Conservation (phyloP, 257 asterid genomes). For the Solanum acaule region DNA sequence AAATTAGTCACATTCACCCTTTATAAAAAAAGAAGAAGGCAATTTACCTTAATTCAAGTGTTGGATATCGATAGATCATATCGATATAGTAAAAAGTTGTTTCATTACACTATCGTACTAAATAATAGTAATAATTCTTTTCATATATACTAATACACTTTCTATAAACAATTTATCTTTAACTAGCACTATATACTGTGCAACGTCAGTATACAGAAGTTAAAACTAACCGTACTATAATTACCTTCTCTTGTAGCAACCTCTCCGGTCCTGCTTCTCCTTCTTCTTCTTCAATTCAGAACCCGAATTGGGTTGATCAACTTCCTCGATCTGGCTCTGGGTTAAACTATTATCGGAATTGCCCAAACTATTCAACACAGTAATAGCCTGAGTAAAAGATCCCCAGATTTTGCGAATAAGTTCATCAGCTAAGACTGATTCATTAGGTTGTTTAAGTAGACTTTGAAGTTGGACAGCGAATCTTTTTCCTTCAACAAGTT, state of each 20-base stretch:
- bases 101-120: not conserved
- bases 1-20: not conserved
- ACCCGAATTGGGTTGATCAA: constrained; percentile 11
- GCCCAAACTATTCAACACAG: constrained; percentile 9
- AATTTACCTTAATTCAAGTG: not conserved
- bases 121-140: not conserved
- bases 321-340: constrained; percentile 19
- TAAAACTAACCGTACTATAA: not conserved
- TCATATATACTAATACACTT: not conserved
- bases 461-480: constrained; percentile 26
- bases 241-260: constrained; percentile 64
- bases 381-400: constrained; percentile 35
- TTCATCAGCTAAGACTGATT: constrained; percentile 7
- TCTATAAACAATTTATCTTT: not conserved
- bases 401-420: constrained; percentile 21
- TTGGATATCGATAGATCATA: not conserved
- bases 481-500: constrained; percentile 36
- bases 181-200: not conserved
- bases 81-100: not conserved
- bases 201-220: not conserved
- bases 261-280: constrained; percentile 42
- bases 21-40: not conserved
- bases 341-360: not conserved
- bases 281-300: constrained; percentile 6
- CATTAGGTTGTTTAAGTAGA: constrained; percentile 14